phyloP scores from a whole-genome alignment of 1,284 basidiomycete genomes.

The Porodaedalea pini region DNA sequence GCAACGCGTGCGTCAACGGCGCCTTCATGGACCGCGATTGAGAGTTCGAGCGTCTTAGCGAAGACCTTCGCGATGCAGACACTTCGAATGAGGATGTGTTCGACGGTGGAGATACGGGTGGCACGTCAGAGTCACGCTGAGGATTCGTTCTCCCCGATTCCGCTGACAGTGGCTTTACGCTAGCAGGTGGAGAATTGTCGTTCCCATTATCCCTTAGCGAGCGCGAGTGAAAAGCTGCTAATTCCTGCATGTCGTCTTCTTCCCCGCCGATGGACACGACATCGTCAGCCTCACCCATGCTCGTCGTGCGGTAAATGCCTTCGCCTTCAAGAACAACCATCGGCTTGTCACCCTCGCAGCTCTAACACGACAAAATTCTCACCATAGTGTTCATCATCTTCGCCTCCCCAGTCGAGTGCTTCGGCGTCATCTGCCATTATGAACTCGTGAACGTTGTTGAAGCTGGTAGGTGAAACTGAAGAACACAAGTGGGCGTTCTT shows the following conservation, averaged over 20 bases:
- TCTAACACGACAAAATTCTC: conserved; percentile 22
- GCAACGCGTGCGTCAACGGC: conserved; percentile 55
- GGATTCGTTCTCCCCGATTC: conserved; percentile 1
- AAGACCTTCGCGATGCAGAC: conserved; percentile 23
- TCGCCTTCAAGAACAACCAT: conserved; percentile 20
- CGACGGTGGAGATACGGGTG: background rate
- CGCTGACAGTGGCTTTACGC: background rate
- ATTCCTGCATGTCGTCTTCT: conserved; percentile 52
- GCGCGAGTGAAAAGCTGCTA: conserved; percentile 33
- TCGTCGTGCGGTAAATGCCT: conserved; percentile 14
- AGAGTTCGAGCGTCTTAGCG: conserved; percentile 27
- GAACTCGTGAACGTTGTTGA: conserved; percentile 16
- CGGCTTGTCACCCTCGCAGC: conserved; percentile 4
- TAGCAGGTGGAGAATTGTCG: conserved; percentile 9
- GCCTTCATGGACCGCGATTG: conserved; percentile 27
- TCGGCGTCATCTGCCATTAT: conserved; percentile 68
- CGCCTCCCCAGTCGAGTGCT: conserved; percentile 71
- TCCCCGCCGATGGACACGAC: conserved; percentile 70
- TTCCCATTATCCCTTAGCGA: conserved; percentile 26
- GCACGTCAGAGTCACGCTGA: conserved; percentile 2
- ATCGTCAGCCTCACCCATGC: conserved; percentile 56
- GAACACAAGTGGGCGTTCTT: background rate
- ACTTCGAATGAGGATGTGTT: conserved; percentile 5
- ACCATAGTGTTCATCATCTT: conserved; percentile 51
- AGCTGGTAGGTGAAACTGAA: background rate